Evolutionary conservation across 768 basidiomycete genomes (phyloP), one percentile per base, ranked within the genome.

Genomic region (Daedaleopsis sinensis): DNA sequence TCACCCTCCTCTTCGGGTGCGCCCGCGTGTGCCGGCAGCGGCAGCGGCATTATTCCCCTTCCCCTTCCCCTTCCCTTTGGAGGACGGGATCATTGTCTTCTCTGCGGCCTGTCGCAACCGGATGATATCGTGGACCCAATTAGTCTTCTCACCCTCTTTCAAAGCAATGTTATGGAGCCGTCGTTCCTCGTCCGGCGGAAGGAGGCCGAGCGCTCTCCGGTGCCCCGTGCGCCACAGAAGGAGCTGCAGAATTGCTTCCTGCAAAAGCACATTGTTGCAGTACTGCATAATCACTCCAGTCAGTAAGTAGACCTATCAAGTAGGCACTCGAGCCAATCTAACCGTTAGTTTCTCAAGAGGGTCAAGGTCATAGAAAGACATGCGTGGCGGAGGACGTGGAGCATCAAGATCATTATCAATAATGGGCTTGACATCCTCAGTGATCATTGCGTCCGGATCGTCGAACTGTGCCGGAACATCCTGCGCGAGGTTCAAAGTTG

Each of bases 121-220:
- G 55, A 79, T 76, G 42, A 89, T 73, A 67, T 89, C 87, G 51
- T 81, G 80, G 11, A 91, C 88, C 89, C 89, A 93, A 65, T 90
- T 87, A 6, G 79, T 80, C 69, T 87, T 82, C 23, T 74, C 71
- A 21, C 83, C 73, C 55, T 86, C 76, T 62, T 72, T 74, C 55
- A 75, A 63, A 27, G 84, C 88, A 37, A 81, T 65, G 19, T 75
- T 72, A 65, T 85, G 84, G 21, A 93, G 68, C 52, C 71, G 72
- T 62, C 75, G 71, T 72, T 93, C 91, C 53, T 89, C 85, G 38
- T 77, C 77, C 0, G 70, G 67, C 3, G 82, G 72, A 12, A 89
- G 79, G 11, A 90, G 73, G 5, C 77, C 74, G 7, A 78, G 44
- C 0, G 81, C 80, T 1, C 71, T 79, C 27, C 91, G 88, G 38